A percentile compares a stretch with the other conserved stretches of the same genome.
Evolutionary conservation across 306 rosid genomes (phyloP).

Genomic region (Ceratonia siliqua): DNA sequence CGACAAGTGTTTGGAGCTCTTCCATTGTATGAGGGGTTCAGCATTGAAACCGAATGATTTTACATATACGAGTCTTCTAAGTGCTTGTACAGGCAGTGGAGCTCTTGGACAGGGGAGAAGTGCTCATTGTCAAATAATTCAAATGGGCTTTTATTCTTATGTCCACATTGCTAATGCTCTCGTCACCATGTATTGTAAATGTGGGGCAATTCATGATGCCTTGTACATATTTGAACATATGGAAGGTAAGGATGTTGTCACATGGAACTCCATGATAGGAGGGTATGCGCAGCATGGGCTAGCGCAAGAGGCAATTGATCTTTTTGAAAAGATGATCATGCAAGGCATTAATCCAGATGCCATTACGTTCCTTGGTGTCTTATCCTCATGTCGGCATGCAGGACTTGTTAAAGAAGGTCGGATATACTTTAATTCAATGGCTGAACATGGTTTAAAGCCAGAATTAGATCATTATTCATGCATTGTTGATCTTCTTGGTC

Average conservation of each 20-base stretch:
- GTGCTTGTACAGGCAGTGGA: conserved; percentile 84
- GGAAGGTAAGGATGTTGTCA: conserved; percentile 52
- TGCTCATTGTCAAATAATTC: conserved; percentile 64
- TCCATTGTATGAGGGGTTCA: conserved; percentile 52
- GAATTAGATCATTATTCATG: conserved; percentile 84
- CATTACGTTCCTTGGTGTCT: conserved; percentile 69
- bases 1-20: conserved; percentile 63
- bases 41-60: conserved; percentile 60
- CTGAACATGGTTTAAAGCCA: conserved; percentile 56
- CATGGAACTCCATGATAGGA: conserved; percentile 91
- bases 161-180: conserved; percentile 66
- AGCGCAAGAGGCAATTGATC: conserved; percentile 57
- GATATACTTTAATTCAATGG: conserved; percentile 67
- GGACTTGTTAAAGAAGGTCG: conserved; percentile 72
- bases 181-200: conserved; percentile 79
- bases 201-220: conserved; percentile 69
- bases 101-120: conserved; percentile 81
- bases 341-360: conserved; percentile 56
- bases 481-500: conserved; percentile 79
- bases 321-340: conserved; percentile 65
- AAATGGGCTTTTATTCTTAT: conserved; percentile 57
- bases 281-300: conserved; percentile 83
- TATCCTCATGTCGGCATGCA: conserved; percentile 78
- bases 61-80: conserved; percentile 65
- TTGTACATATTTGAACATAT: conserved; percentile 52